phyloP scores from a whole-genome alignment of 805 yeast genomes.

The Zygosaccharomyces gambellarensis region DNA sequence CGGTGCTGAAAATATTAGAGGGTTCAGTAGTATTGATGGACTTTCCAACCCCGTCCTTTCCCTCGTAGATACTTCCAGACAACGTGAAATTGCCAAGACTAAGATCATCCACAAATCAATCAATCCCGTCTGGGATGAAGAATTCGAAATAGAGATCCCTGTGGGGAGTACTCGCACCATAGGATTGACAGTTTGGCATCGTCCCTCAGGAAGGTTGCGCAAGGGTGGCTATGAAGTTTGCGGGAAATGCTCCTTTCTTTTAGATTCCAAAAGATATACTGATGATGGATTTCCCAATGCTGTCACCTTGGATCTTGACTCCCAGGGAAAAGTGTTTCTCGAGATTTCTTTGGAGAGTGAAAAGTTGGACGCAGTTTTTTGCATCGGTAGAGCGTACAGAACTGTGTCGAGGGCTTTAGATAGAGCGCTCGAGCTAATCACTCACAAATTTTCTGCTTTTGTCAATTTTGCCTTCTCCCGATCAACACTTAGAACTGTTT shows the following conservation, averaged over 20 bases:
- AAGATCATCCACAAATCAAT: slow-evolving; percentile 53
- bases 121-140: slow-evolving; percentile 85
- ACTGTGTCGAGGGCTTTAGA: slow-evolving; percentile 60
- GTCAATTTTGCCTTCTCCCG: slow-evolving; percentile 56
- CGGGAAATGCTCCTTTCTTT: slow-evolving; percentile 56
- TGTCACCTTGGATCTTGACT: slow-evolving; percentile 52
- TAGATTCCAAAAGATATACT: slow-evolving; percentile 58
- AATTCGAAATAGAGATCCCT: slow-evolving; percentile 53
- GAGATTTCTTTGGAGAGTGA: slow-evolving; percentile 77
- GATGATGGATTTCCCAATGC: slow-evolving; percentile 68
- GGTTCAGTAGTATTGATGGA: slow-evolving; percentile 42
- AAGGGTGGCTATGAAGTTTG: slow-evolving; percentile 53
- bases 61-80: slow-evolving; percentile 50
- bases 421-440: slow-evolving; percentile 62
- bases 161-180: slow-evolving; percentile 44
- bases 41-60: slow-evolving; percentile 56
- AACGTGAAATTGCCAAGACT: slow-evolving; percentile 63
- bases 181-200: slow-evolving; percentile 69
- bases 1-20: slow-evolving; percentile 56
- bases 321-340: slow-evolving; percentile 63
- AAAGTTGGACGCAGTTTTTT: slow-evolving; percentile 72
- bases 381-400: slow-evolving; percentile 70
- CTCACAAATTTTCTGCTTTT: slow-evolving; percentile 63
- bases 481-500: slow-evolving; percentile 49
- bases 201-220: slow-evolving; percentile 34